Base-by-base conservation (phyloP, 495 filamentous ascomycete genomes). In the Penicillium roqueforti region DNA sequence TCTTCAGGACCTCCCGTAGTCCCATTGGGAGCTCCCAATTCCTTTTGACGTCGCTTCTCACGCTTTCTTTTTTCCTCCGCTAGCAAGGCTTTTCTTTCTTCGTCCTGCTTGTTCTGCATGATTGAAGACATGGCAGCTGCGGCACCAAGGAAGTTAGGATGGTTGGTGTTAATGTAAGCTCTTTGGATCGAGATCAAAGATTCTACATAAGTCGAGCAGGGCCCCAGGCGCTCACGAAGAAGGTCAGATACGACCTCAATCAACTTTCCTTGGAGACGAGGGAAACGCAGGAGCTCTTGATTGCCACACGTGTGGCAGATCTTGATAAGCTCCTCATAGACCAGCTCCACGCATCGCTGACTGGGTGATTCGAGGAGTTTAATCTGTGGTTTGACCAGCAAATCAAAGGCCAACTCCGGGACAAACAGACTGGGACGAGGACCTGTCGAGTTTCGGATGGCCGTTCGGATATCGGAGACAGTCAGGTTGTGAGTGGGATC, bases 81-180 rank as follows among this genome's bases (percentile, higher is more conserved):
- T 0, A 87, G 73, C 32, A 88, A 71, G 29, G 80, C 82, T 67
- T 91, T 91, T 65, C 88, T 82, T 65, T 97, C 93, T 66, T 91
- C 85, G 54, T 99, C 92, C 65, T 97, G 90, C 69, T 91, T 95
- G 62, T 86, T 90, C 62, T 85, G 87, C 34, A 99, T 92, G 45
- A 97, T 92, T 9, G 91, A 87, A 50, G 88, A 89, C 93, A 99
- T 99, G 23, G 93, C 93, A n/a, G 91, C 92, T 6, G 93, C 92
- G 10, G 93, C 93, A 39, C 93, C 95, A 19, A 97, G 82, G 76
- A 99, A 99, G 63, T 99, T 99, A 29, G 93, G 93, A 61, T 99
- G 93, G 66, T 99, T 99, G 37, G 93, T 99, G 71, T 99, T 99
- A 70, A 99, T 97, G 68, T 99, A 99, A 14, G 93, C 93, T 54